Conservation (phyloP, 2,329 filamentous ascomycete species). For the Cadophora sp. region DNA sequence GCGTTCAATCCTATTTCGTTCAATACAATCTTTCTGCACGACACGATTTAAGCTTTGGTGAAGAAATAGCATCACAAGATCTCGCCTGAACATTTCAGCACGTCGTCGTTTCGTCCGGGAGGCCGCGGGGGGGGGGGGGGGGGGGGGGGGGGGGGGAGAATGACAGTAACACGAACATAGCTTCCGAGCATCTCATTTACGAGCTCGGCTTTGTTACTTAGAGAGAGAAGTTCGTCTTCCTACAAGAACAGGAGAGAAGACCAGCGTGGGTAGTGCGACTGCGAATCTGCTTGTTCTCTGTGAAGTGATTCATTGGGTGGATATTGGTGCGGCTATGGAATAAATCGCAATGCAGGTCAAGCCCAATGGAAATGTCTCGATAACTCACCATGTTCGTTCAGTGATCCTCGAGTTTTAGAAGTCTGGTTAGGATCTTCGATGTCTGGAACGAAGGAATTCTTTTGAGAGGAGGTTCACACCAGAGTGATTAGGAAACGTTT, state of each 20-base stretch:
- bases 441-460: background rate
- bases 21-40: slow-evolving; percentile 16
- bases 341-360: slow-evolving; percentile 38
- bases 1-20: slow-evolving; percentile 1
- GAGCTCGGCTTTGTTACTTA: slow-evolving; percentile 26
- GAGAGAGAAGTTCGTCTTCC: slow-evolving; percentile 37
- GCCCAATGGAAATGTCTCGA: slow-evolving; percentile 35
- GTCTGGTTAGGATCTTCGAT: slow-evolving; percentile 10
- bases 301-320: slow-evolving; percentile 40
- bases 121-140: too few species aligned
- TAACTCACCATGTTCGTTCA: slow-evolving; percentile 31
- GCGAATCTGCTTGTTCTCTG: slow-evolving; percentile 38
- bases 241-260: slow-evolving; percentile 41
- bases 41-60: slow-evolving; percentile 25
- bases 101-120: slow-evolving; percentile 40
- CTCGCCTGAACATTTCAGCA: slow-evolving; percentile 23
- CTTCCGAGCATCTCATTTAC: slow-evolving; percentile 32
- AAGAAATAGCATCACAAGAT: slow-evolving; percentile 24
- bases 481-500: background rate
- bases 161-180: slow-evolving; percentile 35
- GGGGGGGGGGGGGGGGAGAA: too few species aligned
- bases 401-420: background rate
- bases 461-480: background rate
- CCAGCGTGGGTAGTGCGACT: slow-evolving; percentile 29
- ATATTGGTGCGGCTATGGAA: slow-evolving; percentile 30